Conservation (phyloP, 2,329 filamentous ascomycete genomes). For the Furcasterigmium sp. region DNA sequence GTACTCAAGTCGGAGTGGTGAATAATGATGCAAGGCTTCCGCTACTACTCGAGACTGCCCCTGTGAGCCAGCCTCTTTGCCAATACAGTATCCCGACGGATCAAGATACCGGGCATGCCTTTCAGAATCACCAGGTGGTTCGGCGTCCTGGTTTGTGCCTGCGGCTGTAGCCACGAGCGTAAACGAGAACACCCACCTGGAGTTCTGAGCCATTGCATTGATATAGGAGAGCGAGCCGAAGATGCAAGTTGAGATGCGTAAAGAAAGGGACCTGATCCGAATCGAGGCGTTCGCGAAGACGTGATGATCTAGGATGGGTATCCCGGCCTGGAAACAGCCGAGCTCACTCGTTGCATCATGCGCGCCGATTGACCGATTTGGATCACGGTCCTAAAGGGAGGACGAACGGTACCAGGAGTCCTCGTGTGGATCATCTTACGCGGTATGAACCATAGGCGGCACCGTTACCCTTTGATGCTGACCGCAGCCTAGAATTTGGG, state of each 20-base stretch:
- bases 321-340: not conserved
- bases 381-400: not conserved
- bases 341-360: not conserved
- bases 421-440: slow-evolving; percentile 32
- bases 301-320: not conserved
- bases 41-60: too few relatives aligned
- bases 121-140: slow-evolving; percentile 18
- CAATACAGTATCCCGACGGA: slow-evolving; percentile 20
- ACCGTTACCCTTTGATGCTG: slow-evolving; percentile 67
- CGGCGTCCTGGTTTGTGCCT: not conserved
- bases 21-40: too few relatives aligned
- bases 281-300: slow-evolving; percentile 24
- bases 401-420: not conserved
- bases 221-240: slow-evolving; percentile 23
- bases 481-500: slow-evolving; percentile 63
- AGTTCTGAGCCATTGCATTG: slow-evolving; percentile 28
- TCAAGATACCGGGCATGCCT: slow-evolving; percentile 32
- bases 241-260: slow-evolving; percentile 35
- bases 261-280: slow-evolving; percentile 25
- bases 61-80: too few relatives aligned
- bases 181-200: not conserved
- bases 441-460: slow-evolving; percentile 36
- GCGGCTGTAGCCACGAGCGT: not conserved
- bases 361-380: not conserved
- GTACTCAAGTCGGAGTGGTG: too few relatives aligned